Evolutionary conservation across 2,329 filamentous ascomycete species (phyloP), one percentile per base, ranked within the genome.

Genomic region (Colletotrichum sp.): DNA sequence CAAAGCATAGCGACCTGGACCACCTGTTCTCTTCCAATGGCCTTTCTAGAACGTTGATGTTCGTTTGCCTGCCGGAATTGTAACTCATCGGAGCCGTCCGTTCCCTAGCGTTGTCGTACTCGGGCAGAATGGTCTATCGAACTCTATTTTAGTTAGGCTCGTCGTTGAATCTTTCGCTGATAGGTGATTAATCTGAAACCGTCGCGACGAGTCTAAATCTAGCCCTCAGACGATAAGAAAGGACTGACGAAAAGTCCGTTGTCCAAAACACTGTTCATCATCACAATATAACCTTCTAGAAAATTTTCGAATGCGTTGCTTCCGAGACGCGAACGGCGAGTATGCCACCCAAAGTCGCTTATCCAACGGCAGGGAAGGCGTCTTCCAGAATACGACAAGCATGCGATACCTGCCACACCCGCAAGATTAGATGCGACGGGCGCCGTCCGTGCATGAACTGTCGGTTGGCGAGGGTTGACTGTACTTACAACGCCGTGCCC

Each of bases 361-460:
- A 58, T 58, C 5, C 55, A 28, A 26, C 55, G 6, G 26, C 55
- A 58, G 55, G 55, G 32, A 64, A 34, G 60, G 28, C 60, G 8
- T 64, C 60, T 36, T 32, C 60, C 60, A 79, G 80, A 71, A 77
- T 80, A 16, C 78, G 76, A 62, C 81, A 83, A 61, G 82, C 82
- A 1, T 83, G 82, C 30, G 82, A 83, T 64, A 61, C 77, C 13
- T 83, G 82, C n/a, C 82, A 81, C 34, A 62, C 60, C 6, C 74
- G 80, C 5, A 83, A 83, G 62, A 77, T 81, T 1, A 81, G 82
- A 28, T 83, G 82, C 21, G 78, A 83, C 61, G 80, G 82, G 5
- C 52, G 58, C 3, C 70, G 61, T 2, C 82, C 82, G 0, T 83
- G 82, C 55, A 32, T 64, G 6, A 83, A 81, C 73, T 83, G 82